Evolutionary conservation across 352 stramenopile genomes (phyloP).

Genomic region (Pythium folliculosum): DNA sequence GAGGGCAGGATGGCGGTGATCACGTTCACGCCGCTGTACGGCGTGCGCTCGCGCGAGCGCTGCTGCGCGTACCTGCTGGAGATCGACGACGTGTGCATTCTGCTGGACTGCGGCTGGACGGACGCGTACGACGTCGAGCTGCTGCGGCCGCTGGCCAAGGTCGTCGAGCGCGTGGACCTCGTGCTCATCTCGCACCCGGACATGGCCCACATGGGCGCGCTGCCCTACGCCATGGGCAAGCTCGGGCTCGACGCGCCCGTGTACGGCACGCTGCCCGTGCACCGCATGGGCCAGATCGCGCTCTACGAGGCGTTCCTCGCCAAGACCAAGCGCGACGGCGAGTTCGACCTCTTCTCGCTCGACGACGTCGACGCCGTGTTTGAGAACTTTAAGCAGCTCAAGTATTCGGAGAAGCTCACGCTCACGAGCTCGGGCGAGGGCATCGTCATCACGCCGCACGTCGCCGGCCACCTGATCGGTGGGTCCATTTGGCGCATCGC

Average conservation of each 20-base stretch:
- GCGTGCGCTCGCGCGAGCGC: constrained; percentile 75
- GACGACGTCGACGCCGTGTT: constrained; percentile 94
- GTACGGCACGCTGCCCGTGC: constrained; percentile 93
- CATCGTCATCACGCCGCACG: constrained; percentile 94
- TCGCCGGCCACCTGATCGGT: constrained; percentile 94
- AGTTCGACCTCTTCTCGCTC: constrained; percentile 90
- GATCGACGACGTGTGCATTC: constrained; percentile 90
- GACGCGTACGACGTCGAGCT: constrained; percentile 86
- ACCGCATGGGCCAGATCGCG: constrained; percentile 97
- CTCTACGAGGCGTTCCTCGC: constrained; percentile 95
- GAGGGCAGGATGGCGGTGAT: constrained; percentile 79
- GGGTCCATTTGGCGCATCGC: constrained; percentile 93
- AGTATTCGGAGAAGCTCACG: constrained; percentile 94
- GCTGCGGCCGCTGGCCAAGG: constrained; percentile 78
- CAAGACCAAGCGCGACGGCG: constrained; percentile 90
- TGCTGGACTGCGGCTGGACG: constrained; percentile 91
- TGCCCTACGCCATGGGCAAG: constrained; percentile 89
- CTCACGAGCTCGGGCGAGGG: constrained; percentile 83
- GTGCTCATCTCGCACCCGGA: constrained; percentile 91
- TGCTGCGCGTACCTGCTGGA: constrained; percentile 90
- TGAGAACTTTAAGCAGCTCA: constrained; percentile 93
- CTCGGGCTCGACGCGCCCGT: constrained; percentile 86
- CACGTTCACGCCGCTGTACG: constrained; percentile 90
- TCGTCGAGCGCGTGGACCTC: constrained; percentile 86
- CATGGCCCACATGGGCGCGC: constrained; percentile 88